These are phyloP conservation scores for Penicillium aurantiogriseum DNA, from an alignment of 2,329 filamentous ascomycete species.

Conservation along the genomic window DNA sequence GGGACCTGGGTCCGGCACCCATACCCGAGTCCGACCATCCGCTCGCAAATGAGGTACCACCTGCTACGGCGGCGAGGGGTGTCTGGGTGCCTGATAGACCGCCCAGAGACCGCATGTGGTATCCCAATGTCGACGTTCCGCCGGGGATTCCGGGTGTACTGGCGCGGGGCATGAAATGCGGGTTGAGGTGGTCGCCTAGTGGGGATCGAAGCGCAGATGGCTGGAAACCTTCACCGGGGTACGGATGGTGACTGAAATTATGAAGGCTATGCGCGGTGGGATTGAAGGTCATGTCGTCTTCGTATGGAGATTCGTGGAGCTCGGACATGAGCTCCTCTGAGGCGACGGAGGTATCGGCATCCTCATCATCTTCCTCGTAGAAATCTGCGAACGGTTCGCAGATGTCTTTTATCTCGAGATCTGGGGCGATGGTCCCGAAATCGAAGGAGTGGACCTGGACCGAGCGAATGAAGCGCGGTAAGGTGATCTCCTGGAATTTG, in stretches of 20 bases:
- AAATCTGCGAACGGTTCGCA: conserved; percentile 95
- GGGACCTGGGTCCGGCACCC: conserved; percentile 20
- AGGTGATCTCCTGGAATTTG: conserved; percentile 86
- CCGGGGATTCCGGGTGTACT: conserved; percentile 50
- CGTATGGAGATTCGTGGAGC: conserved; percentile 30
- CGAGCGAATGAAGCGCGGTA: conserved; percentile 94
- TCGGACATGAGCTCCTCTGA: conserved; percentile 35
- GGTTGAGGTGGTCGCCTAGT: conserved; percentile 40
- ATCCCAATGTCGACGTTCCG: conserved; percentile 50
- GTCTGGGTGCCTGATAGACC: conserved; percentile 51
- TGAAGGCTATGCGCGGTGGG: conserved; percentile 21
- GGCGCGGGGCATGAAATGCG: conserved; percentile 45
- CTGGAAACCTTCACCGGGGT: conserved; percentile 30
- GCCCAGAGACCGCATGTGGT: conserved; percentile 49
- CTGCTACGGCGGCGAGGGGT: conserved; percentile 48
- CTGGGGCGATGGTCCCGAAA: conserved; percentile 78
- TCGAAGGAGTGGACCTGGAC: conserved; percentile 93
- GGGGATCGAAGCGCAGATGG: conserved; percentile 38
- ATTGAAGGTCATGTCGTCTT: conserved; percentile 31
- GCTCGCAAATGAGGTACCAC: conserved; percentile 42
- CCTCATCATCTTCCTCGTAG: conserved; percentile 73
- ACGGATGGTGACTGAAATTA: conserved; percentile 26
- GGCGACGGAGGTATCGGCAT: conserved; percentile 43
- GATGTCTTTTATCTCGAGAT: conserved; percentile 92
- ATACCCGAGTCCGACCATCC: conserved; percentile 37